These are phyloP conservation scores for Parasitella parasitica DNA, from an alignment of 371 early-diverging fungal species.

Conservation along the genomic window DNA sequence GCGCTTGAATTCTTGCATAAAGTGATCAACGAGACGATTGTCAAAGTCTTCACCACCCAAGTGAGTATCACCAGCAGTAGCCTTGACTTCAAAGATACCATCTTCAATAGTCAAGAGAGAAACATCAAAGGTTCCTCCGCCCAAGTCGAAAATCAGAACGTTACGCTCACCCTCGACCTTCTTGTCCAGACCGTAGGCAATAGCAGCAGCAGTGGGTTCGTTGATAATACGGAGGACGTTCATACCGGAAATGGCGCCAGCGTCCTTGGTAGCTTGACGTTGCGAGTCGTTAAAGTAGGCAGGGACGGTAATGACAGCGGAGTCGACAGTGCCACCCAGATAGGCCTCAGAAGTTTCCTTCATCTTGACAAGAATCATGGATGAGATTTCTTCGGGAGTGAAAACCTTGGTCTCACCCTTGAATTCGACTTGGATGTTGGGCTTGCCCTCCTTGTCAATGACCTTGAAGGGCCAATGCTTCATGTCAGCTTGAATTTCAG, in stretches of 20 bases:
- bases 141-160: slow-evolving; percentile 95
- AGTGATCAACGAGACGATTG: slow-evolving; percentile 76
- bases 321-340: slow-evolving; percentile 75
- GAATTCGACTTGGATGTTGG: slow-evolving; percentile 88
- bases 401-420: slow-evolving; percentile 84
- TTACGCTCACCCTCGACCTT: slow-evolving; percentile 69
- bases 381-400: slow-evolving; percentile 95
- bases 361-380: slow-evolving; percentile 91
- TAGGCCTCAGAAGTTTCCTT: slow-evolving; percentile 90
- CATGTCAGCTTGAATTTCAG: slow-evolving; percentile 83
- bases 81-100: slow-evolving; percentile 94
- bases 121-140: slow-evolving; percentile 98
- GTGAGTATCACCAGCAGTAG: slow-evolving; percentile 94
- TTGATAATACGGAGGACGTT: slow-evolving; percentile 94
- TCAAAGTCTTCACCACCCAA: slow-evolving; percentile 98
- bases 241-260: slow-evolving; percentile 91
- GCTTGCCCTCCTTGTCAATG: slow-evolving; percentile 90
- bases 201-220: slow-evolving; percentile 98
- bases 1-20: slow-evolving; percentile 82
- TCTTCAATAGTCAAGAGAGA: slow-evolving; percentile 91
- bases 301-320: slow-evolving; percentile 83
- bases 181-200: slow-evolving; percentile 94
- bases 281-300: slow-evolving; percentile 89
- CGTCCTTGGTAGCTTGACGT: slow-evolving; percentile 97
- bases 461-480: slow-evolving; percentile 91